Evolutionary conservation across 805 yeast genomes (phyloP).

Genomic region (Kodamaea laetipori): DNA sequence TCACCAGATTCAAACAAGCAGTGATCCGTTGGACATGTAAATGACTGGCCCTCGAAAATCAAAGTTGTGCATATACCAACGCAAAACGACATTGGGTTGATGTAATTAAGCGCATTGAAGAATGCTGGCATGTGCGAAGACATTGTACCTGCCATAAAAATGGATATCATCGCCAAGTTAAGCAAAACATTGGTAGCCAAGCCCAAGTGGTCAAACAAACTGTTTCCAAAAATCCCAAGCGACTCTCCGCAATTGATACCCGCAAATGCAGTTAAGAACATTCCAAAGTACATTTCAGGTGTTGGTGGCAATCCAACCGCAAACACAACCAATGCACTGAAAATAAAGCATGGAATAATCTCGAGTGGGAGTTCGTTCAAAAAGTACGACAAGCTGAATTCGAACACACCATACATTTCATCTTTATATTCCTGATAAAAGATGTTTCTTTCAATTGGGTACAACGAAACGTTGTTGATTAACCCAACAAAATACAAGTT

Average conservation of each 20-base stretch:
- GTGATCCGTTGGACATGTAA: conserved; percentile 7
- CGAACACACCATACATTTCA: conserved; percentile 62
- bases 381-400: conserved; percentile 64
- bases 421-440: conserved; percentile 81
- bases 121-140: conserved; percentile 74
- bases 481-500: conserved; percentile 78
- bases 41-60: conserved; percentile 3
- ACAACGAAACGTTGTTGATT: conserved; percentile 73
- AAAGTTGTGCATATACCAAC: conserved; percentile 44
- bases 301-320: conserved; percentile 75
- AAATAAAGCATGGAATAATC: conserved; percentile 56
- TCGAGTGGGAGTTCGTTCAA: conserved; percentile 71
- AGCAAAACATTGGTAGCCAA: conserved; percentile 77
- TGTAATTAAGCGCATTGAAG: conserved; percentile 67
- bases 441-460: conserved; percentile 70
- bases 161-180: conserved; percentile 65
- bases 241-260: conserved; percentile 80
- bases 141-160: conserved; percentile 83
- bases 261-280: conserved; percentile 54
- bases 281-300: conserved; percentile 64
- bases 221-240: conserved; percentile 77
- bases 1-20: conserved; percentile 36
- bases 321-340: conserved; percentile 63
- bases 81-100: conserved; percentile 77
- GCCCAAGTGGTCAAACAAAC: conserved; percentile 72